Evolutionary conservation across 768 basidiomycete species (phyloP).

Genomic region (Phlebiopsis flavidoalba): DNA sequence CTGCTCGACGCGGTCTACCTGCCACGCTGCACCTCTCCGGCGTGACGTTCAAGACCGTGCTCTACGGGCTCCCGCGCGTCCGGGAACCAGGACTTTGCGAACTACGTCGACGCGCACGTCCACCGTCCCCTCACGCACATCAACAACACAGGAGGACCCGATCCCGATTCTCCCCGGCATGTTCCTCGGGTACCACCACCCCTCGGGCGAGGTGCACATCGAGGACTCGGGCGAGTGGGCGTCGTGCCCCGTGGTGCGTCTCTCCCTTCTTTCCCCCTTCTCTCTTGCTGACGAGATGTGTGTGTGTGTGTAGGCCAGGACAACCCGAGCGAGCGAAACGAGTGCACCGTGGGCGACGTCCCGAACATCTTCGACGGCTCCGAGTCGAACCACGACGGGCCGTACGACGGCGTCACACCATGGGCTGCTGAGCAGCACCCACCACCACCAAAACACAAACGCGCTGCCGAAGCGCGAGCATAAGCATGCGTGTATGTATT

Average conservation of each 20-base stretch:
- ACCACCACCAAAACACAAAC: neutral
- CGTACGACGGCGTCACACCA: slow-evolving; percentile 21
- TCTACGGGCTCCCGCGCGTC: slow-evolving; percentile 31
- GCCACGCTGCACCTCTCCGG: slow-evolving; percentile 41
- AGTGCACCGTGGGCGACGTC: slow-evolving; percentile 54
- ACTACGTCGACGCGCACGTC: slow-evolving; percentile 44
- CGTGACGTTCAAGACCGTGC: slow-evolving; percentile 22
- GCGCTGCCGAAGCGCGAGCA: neutral
- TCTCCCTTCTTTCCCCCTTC: neutral
- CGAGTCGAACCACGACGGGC: slow-evolving; percentile 38
- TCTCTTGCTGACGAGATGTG: no score
- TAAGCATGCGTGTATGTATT: neutral
- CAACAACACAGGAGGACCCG: slow-evolving; percentile 44
- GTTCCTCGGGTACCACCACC: slow-evolving; percentile 44
- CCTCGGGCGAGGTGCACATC: slow-evolving; percentile 35
- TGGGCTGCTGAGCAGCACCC: slow-evolving; percentile 20
- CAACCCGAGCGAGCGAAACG: slow-evolving; percentile 40
- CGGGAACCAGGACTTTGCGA: slow-evolving; percentile 57
- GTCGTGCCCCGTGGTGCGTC: slow-evolving; percentile 35
- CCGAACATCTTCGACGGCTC: slow-evolving; percentile 43
- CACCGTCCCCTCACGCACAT: slow-evolving; percentile 44
- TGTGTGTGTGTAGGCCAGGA: slow-evolving; percentile 48
- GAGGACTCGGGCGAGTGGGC: slow-evolving; percentile 46
- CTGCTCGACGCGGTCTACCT: slow-evolving; percentile 48
- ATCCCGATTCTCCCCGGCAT: slow-evolving; percentile 29